These are phyloP conservation scores for Cephalotrichum gorgonifer DNA, from an alignment of 2,329 filamentous ascomycete species.

Conservation along the genomic window DNA sequence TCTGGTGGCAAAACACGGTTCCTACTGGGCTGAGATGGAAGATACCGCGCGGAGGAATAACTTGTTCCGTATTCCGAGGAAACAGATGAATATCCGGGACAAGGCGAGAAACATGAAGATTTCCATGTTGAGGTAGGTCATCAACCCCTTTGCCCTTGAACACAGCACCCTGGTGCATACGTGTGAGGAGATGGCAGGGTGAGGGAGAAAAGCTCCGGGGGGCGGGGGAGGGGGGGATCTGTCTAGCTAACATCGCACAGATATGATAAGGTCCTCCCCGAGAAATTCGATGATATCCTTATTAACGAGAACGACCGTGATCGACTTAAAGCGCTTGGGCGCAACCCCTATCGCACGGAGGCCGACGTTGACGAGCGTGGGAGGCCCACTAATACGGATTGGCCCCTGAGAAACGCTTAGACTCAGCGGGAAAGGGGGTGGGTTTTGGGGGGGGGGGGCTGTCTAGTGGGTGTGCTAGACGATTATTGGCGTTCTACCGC, in stretches of 20 bases:
- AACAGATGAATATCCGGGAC: slow-evolving; percentile 47
- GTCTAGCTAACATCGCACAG: slow-evolving; percentile 10
- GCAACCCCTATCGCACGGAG: slow-evolving; percentile 39
- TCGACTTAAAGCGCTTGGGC: slow-evolving; percentile 27
- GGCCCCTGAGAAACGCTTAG: too few relatives aligned
- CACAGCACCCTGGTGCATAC: background rate
- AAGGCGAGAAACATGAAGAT: slow-evolving; percentile 48
- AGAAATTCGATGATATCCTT: slow-evolving; percentile 37
- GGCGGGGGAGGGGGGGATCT: too few relatives aligned
- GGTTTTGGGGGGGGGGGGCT: too few relatives aligned
- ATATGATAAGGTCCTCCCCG: slow-evolving; percentile 31
- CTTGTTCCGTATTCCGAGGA: slow-evolving; percentile 19
- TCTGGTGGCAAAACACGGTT: slow-evolving; percentile 8
- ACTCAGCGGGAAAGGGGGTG: too few relatives aligned
- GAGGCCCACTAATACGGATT: too few relatives aligned
- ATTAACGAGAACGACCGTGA: slow-evolving; percentile 39
- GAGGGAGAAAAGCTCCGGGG: too few relatives aligned
- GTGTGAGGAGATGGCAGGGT: background rate
- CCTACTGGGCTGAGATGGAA: slow-evolving; percentile 10
- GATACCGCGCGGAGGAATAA: slow-evolving; percentile 8
- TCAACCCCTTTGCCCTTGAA: background rate
- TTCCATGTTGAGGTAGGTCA: slow-evolving; percentile 31
- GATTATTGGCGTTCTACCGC: too few relatives aligned
- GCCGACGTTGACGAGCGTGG: slow-evolving; percentile 29
- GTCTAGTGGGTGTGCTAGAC: too few relatives aligned